Evolutionary conservation across 306 rosid genomes (phyloP).

Genomic region (Casuarina cunninghamiana): DNA sequence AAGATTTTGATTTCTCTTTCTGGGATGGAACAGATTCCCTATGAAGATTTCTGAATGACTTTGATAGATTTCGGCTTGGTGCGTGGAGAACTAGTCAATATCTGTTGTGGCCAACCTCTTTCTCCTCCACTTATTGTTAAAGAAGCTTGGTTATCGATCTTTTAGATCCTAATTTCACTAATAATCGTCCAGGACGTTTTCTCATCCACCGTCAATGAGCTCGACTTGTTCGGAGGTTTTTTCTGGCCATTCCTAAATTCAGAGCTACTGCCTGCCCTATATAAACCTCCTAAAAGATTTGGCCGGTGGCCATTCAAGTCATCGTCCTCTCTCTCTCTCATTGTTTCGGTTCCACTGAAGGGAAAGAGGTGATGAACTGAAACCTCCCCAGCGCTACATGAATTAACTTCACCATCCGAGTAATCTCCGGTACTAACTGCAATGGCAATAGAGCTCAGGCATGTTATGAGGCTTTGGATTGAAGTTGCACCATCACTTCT

Average conservation of each 20-base stretch:
- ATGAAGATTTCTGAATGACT: too few relatives aligned
- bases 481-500: conserved; percentile 55
- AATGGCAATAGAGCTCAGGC: conserved; percentile 41
- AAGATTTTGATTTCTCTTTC: too few relatives aligned
- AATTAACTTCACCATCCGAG: neutral
- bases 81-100: too few relatives aligned
- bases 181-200: neutral
- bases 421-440: neutral
- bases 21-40: too few relatives aligned
- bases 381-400: neutral
- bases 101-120: too few relatives aligned
- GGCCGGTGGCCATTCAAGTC: too few relatives aligned
- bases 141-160: too few relatives aligned
- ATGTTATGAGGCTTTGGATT: conserved; percentile 43
- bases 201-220: neutral
- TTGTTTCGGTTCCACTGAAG: neutral
- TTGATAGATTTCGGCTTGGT: too few relatives aligned
- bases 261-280: neutral
- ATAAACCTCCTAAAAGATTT: neutral
- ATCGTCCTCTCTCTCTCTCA: neutral
- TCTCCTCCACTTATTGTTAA: too few relatives aligned
- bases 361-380: conserved; percentile 1
- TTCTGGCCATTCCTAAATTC: conserved; percentile 12
- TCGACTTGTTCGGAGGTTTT: neutral
- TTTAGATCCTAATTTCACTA: too few relatives aligned